phyloP scores from a whole-genome alignment of 768 basidiomycete genomes.

The Dacryopinax spathularia region DNA sequence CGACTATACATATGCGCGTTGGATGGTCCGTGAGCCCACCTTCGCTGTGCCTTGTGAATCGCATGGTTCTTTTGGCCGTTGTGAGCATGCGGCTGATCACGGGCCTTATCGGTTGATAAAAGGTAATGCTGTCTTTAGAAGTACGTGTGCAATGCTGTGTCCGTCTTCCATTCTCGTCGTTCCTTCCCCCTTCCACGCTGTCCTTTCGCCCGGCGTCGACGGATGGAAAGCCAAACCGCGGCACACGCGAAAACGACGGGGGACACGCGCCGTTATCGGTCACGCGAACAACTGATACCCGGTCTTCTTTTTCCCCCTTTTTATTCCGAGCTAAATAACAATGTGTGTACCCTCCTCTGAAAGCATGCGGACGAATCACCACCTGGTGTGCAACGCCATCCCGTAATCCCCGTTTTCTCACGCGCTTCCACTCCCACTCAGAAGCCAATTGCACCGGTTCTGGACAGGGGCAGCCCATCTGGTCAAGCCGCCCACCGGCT shows the following conservation, averaged over 20 bases:
- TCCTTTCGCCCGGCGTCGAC: too few relatives aligned
- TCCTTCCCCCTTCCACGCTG: background rate
- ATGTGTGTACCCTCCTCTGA: too few relatives aligned
- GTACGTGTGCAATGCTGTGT: background rate
- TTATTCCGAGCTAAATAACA: too few relatives aligned
- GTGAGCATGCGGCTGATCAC: background rate
- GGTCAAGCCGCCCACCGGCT: background rate
- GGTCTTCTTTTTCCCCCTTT: too few relatives aligned
- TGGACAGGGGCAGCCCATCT: background rate
- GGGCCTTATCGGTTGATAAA: background rate
- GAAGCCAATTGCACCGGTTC: background rate
- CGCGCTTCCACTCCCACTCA: background rate
- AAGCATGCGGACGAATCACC: too few relatives aligned
- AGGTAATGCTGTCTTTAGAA: background rate
- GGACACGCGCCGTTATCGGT: too few relatives aligned
- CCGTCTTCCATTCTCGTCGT: background rate
- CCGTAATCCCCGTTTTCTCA: too few relatives aligned
- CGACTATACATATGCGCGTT: background rate
- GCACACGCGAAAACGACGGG: too few relatives aligned
- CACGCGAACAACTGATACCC: too few relatives aligned
- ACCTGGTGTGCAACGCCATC: too few relatives aligned
- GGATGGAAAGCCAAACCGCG: too few relatives aligned
- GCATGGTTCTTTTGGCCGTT: background rate
- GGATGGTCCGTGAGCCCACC: background rate
- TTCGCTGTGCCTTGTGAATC: background rate